Conservation (phyloP, 208 protist genomes). For the Leishmania braziliensis region DNA sequence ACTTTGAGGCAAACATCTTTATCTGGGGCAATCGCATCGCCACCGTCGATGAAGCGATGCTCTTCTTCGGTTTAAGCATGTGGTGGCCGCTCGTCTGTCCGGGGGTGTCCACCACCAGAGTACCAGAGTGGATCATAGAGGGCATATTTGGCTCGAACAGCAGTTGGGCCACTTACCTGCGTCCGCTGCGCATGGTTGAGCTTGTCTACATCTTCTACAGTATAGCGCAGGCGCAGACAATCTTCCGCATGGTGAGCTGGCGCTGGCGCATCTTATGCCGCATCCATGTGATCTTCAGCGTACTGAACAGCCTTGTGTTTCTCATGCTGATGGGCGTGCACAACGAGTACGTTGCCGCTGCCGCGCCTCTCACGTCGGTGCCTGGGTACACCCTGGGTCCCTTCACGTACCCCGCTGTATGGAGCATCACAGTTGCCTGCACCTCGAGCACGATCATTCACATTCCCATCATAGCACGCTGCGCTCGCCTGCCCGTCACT, state of each 20-base stretch:
- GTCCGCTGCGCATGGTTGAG: constrained; percentile 53
- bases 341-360: constrained; percentile 40
- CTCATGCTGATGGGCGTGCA: constrained; percentile 53
- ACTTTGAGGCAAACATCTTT: constrained; percentile 84
- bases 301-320: constrained; percentile 61
- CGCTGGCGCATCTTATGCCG: constrained; percentile 72
- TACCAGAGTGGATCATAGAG: constrained; percentile 34
- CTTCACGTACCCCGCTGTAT: constrained; percentile 81
- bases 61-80: constrained; percentile 80
- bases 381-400: constrained; percentile 61
- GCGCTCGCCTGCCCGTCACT: constrained; percentile 40
- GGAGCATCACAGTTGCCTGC: constrained; percentile 77
- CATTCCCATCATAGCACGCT: constrained; percentile 78
- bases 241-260: constrained; percentile 42
- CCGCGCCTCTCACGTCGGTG: constrained; percentile 26
- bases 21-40: constrained; percentile 88
- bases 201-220: constrained; percentile 66
- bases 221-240: constrained; percentile 59
- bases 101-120: constrained; percentile 30
- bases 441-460: constrained; percentile 81
- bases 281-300: constrained; percentile 56
- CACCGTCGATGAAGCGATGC: constrained; percentile 91
- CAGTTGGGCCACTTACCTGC: constrained; percentile 27
- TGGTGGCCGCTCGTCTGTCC: constrained; percentile 75
- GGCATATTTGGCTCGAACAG: constrained; percentile 13